Evolutionary conservation across 2,329 filamentous ascomycete genomes (phyloP).

Genomic region (Nemania diffusa): DNA sequence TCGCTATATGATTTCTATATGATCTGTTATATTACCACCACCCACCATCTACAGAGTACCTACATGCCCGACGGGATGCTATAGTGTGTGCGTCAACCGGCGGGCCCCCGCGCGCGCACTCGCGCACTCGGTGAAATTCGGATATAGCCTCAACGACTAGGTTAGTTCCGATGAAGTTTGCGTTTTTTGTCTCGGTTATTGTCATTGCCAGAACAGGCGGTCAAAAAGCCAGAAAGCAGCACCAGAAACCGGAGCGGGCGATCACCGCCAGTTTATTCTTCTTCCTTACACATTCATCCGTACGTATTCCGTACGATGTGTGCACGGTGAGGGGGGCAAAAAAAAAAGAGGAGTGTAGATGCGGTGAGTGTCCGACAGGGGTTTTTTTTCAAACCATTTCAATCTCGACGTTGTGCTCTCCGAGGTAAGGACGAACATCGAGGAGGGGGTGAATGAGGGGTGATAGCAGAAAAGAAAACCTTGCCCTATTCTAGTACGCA

Average conservation of each 20-base stretch:
- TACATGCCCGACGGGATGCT: conserved; percentile 4
- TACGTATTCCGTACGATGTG: too few species aligned
- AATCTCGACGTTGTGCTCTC: conserved; percentile 2
- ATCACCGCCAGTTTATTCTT: conserved; percentile 6
- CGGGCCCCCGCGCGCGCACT: conserved; percentile 24
- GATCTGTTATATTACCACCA: not conserved
- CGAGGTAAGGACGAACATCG: conserved; percentile 5
- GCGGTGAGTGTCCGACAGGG: conserved; percentile 11
- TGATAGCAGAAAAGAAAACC: conserved; percentile 20
- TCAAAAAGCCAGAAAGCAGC: not conserved
- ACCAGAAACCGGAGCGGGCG: not conserved
- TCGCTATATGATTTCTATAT: not conserved
- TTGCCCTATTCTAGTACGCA: conserved; percentile 31
- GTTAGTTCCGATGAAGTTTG: conserved; percentile 22
- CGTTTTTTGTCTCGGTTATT: conserved; percentile 31
- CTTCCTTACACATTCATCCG: not conserved
- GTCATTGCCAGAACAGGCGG: conserved; percentile 9
- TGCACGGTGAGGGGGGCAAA: not conserved
- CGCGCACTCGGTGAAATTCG: conserved; percentile 1
- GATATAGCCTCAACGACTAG: not conserved
- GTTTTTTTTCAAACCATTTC: not conserved
- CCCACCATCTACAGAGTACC: not conserved
- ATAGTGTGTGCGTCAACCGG: conserved; percentile 13
- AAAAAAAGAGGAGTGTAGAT: not conserved
- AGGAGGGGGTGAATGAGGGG: not conserved